These are phyloP conservation scores for Dryas alaskensis DNA, from an alignment of 306 rosid genomes.

Conservation along the genomic window DNA sequence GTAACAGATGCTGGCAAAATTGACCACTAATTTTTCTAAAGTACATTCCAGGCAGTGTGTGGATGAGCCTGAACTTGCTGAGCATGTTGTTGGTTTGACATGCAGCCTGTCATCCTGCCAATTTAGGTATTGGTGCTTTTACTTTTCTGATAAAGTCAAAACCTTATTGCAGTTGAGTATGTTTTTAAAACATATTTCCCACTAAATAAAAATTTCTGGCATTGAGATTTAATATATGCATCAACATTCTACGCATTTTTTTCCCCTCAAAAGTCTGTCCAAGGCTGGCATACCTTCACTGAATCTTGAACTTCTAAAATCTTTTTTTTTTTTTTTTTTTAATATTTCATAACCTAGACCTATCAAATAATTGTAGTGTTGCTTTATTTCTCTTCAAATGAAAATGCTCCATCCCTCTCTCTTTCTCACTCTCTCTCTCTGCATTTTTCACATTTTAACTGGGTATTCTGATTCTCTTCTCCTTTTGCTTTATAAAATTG, in stretches of 20 bases:
- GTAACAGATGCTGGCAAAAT: constrained; percentile 67
- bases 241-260: background rate
- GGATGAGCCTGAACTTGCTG: constrained; percentile 95
- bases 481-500: constrained; percentile 27
- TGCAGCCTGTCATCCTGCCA: constrained; percentile 87
- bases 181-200: background rate
- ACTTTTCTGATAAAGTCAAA: background rate
- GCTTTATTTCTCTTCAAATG: background rate
- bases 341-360: background rate
- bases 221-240: background rate
- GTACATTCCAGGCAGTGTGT: constrained; percentile 87
- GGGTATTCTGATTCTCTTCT: constrained; percentile 6
- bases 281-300: background rate
- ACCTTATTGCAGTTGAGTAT: background rate
- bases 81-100: constrained; percentile 88
- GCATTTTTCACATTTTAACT: background rate
- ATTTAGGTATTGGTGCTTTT: constrained; percentile 60
- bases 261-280: background rate
- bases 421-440: constrained; percentile 3
- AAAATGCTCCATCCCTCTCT: background rate
- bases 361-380: background rate
- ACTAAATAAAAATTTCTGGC: background rate
- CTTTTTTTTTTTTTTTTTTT: background rate
- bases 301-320: background rate
- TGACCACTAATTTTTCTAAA: constrained; percentile 62